Evolutionary conservation across 495 filamentous ascomycete genomes (phyloP), one percentile per base, ranked within the genome.

Genomic region (Achaetomiella virescens): DNA sequence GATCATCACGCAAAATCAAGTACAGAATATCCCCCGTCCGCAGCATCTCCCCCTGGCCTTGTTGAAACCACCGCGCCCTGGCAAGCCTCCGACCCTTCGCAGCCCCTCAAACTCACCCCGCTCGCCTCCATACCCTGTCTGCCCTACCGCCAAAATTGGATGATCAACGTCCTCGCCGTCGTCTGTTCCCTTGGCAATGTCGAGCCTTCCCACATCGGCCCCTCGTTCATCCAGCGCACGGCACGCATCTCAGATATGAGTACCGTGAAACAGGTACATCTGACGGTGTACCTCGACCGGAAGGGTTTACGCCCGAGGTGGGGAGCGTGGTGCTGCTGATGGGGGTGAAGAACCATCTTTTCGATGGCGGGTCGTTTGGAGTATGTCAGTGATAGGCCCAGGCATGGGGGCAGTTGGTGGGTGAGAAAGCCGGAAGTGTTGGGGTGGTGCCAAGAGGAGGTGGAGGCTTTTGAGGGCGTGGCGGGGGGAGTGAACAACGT

Each of bases 141-240:
- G 10, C 74, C 71, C 1, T 75, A 73, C 67, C 70, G 73, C 42
- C 76, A 78, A 57, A 79, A 78, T 54, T 78, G 71, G 70, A 73
- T 70, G 58, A 55, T 74, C 61, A 77, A 77, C 54, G 68, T 75
- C 10, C 63, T 78, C 9, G 71, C 68, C 33, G 64, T 78, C 4
- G 57, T 78, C 5, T 65, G 64, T 3, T 71, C 71, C 4, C 58
- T 78, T 8, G 75, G 70, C 3, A 59, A 60, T 6, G 57, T 74
- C 22, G 68, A 75, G 52, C 65, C 73, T 2, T 72, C 65, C 0
- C 57, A 66, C 17, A 48, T 60, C 9, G 63, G 70, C 2, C 72
- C 74, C 0, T 72, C 75, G 0, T 64, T 65, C 51, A 65, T 41
- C 3, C 76, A 78, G 59, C 62, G 74, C n/a, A 72, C 62, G 0